phyloP scores from a whole-genome alignment of 2,329 filamentous ascomycete genomes.

The Aspergillus tubingensis region DNA sequence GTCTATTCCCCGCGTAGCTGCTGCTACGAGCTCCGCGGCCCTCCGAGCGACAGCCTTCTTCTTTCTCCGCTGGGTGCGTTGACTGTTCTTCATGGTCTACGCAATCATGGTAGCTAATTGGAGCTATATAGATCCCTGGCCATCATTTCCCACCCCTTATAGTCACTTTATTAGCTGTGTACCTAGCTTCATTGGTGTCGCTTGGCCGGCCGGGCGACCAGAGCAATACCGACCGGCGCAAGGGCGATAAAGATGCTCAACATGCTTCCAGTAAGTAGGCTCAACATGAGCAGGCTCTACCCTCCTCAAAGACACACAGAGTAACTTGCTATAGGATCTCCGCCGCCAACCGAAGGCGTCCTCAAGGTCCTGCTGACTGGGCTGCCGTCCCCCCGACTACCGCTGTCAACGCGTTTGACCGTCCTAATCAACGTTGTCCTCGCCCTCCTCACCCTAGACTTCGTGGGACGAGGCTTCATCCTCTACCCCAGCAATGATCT shows the following conservation, averaged over 20 bases:
- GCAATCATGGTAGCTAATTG: background rate
- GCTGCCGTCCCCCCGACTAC: slow-evolving; percentile 70
- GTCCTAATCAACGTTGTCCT: slow-evolving; percentile 72
- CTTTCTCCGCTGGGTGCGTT: slow-evolving; percentile 49
- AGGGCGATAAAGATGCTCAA: slow-evolving; percentile 7
- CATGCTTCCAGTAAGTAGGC: background rate
- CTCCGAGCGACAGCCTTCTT: slow-evolving; percentile 41
- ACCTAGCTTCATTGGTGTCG: slow-evolving; percentile 44
- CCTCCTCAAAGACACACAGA: background rate
- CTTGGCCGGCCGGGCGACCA: slow-evolving; percentile 17
- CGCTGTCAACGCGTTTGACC: slow-evolving; percentile 65
- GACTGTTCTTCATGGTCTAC: background rate
- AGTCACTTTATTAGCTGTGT: slow-evolving; percentile 47
- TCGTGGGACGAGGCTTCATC: slow-evolving; percentile 71
- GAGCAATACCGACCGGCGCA: slow-evolving; percentile 4
- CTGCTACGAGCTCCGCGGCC: slow-evolving; percentile 39
- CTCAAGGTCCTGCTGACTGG: slow-evolving; percentile 73
- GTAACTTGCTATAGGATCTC: background rate
- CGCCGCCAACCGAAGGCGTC: slow-evolving; percentile 26
- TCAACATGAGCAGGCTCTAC: background rate
- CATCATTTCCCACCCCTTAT: slow-evolving; percentile 40
- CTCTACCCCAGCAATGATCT: slow-evolving; percentile 72
- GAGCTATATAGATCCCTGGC: slow-evolving; percentile 38
- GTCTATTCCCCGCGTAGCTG: slow-evolving; percentile 33
- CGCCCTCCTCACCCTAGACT: slow-evolving; percentile 71